Evolutionary conservation across 257 asterid genomes (phyloP), one percentile per base, ranked within the genome.

Genomic region (Vinca minor): DNA sequence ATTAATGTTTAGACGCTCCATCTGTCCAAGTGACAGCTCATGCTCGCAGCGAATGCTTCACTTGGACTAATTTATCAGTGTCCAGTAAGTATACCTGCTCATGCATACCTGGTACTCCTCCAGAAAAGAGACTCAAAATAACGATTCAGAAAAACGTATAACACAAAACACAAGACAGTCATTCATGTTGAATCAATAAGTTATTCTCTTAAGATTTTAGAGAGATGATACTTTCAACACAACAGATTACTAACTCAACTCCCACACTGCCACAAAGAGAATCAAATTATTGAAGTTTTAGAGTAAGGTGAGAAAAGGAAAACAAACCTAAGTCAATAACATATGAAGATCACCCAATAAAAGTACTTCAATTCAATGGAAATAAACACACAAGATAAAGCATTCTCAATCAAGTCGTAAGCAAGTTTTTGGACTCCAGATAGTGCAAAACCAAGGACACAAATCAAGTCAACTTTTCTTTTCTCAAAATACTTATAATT

Each of bases 371-470:
- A 12, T 56, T 56, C 62, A 31, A 56, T 31, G 42, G 31, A 31
- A 42, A 56, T 31, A 56, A 56, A 53, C 6, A 44, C 54, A 3
- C 0, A 9, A 21, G 4, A 15, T 54, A 25, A 17, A 38, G 20
- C 15, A 41, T 28, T n/a, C 31, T 45, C 13, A 17, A 18, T 35
- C 62, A 25, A 36, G 4, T 14, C 26, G 7, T 10, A n/a, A 39
- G 63, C 62, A 54, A 42, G 47, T 56, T 47, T 4, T 46, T 36
- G 36, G 26, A 59, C 31, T 57, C 60, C 32, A 48, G 29, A 59
- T n/a, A 38, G 21, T 45, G 64, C 12, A 60, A 18, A 18, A 52
- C 8, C 18, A 42, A 56, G 49, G 23, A 2, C 1, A 55, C 20
- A 17, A 45, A 44, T 25, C 56, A 28, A 67, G 13, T 5, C 46